Evolutionary conservation across 345 rosid genomes (phyloP).

Genomic region (Gossypium australe): DNA sequence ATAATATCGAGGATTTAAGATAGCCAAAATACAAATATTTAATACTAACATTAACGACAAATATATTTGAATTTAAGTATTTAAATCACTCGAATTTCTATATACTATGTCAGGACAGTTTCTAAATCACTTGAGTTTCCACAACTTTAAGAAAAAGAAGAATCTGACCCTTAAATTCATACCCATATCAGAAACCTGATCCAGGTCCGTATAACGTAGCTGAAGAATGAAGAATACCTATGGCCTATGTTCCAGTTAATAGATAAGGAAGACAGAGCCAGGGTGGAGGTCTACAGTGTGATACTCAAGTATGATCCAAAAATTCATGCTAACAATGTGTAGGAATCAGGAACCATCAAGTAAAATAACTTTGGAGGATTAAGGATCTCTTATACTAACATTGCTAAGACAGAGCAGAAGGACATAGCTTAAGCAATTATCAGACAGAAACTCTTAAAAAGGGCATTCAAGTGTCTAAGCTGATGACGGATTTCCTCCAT

Average conservation of each 20-base stretch:
- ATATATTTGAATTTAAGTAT: too few relatives aligned
- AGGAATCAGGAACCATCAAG: background rate
- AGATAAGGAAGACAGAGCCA: constrained; percentile 10
- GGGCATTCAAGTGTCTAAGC: background rate
- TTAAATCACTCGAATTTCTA: too few relatives aligned
- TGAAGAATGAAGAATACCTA: background rate
- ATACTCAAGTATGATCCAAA: constrained; percentile 19
- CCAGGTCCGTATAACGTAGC: background rate
- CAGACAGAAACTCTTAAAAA: background rate
- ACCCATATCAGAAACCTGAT: background rate
- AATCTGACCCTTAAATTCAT: background rate
- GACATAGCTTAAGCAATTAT: background rate
- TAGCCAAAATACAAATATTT: too few relatives aligned
- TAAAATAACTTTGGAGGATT: background rate
- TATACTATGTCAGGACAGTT: background rate
- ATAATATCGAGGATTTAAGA: too few relatives aligned
- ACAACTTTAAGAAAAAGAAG: background rate
- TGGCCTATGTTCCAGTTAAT: background rate
- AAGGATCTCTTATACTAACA: background rate
- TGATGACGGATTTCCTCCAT: background rate
- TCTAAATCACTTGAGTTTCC: background rate
- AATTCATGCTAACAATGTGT: background rate
- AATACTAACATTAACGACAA: too few relatives aligned
- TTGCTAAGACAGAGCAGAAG: background rate
- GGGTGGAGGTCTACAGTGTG: constrained; percentile 18